phyloP scores from a whole-genome alignment of 495 filamentous ascomycete genomes.

The Penicillium canescens region DNA sequence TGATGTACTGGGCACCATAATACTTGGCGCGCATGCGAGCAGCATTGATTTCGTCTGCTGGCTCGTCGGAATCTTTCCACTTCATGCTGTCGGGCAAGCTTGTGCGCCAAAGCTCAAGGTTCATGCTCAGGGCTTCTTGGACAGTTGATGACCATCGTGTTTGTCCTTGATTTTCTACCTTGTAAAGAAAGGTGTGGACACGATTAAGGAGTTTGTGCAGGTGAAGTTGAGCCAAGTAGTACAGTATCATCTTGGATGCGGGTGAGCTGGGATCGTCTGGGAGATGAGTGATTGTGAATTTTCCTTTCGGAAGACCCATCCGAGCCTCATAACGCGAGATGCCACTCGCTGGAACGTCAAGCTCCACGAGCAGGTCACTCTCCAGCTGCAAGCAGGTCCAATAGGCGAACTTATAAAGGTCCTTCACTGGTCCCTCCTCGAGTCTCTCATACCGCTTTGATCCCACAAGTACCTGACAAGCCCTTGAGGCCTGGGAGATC shows the following conservation, averaged over 20 bases:
- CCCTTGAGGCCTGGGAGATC: slow-evolving; percentile 77
- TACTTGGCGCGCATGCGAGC: slow-evolving; percentile 94
- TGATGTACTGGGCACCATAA: slow-evolving; percentile 88
- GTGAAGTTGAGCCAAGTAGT: slow-evolving; percentile 83
- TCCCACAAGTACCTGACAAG: slow-evolving; percentile 74
- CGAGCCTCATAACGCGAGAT: slow-evolving; percentile 48
- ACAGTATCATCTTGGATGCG: slow-evolving; percentile 60
- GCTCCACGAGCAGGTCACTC: too few relatives aligned
- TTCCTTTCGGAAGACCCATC: slow-evolving; percentile 62
- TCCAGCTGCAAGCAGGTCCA: too few relatives aligned
- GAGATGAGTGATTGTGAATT: slow-evolving; percentile 28
- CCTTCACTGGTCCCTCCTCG: slow-evolving; percentile 28
- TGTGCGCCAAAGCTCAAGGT: slow-evolving; percentile 49
- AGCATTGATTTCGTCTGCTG: slow-evolving; percentile 36
- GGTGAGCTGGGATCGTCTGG: slow-evolving; percentile 35
- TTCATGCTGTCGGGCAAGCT: slow-evolving; percentile 48
- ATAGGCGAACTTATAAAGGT: slow-evolving; percentile 53
- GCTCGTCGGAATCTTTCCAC: slow-evolving; percentile 70
- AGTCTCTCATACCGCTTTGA: slow-evolving; percentile 44
- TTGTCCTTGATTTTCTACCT: slow-evolving; percentile 49
- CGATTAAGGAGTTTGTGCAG: slow-evolving; percentile 83
- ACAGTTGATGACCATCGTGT: slow-evolving; percentile 33
- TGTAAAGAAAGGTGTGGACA: slow-evolving; percentile 78
- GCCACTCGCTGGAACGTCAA: too few relatives aligned
- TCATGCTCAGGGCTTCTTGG: slow-evolving; percentile 41